phyloP scores from a whole-genome alignment of 331 rosid genomes.

The Acacia pycnantha region DNA sequence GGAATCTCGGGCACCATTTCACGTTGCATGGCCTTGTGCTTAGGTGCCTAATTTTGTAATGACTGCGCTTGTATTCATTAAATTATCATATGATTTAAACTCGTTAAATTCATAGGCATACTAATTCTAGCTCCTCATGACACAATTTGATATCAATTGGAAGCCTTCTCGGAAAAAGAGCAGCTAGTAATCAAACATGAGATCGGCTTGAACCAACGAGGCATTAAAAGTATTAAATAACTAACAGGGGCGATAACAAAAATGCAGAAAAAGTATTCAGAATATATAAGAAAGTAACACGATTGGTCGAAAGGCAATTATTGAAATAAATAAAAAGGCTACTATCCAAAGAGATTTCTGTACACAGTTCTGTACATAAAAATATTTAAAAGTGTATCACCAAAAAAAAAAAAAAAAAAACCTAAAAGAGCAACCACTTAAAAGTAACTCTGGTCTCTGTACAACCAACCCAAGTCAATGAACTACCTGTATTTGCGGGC shows the following conservation, averaged over 20 bases:
- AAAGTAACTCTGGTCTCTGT: slow-evolving; percentile 37
- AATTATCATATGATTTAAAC: background rate
- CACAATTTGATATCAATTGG: too few species aligned
- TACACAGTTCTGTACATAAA: slow-evolving; percentile 42
- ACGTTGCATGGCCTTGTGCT: too few species aligned
- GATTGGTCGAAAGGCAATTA: background rate
- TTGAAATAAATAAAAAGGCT: slow-evolving; percentile 24
- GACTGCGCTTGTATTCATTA: too few species aligned
- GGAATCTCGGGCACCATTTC: too few species aligned
- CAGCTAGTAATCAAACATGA: too few species aligned
- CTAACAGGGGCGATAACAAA: background rate
- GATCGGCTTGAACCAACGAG: background rate
- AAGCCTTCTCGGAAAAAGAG: too few species aligned
- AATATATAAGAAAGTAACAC: background rate
- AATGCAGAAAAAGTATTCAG: background rate
- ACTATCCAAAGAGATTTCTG: slow-evolving; percentile 28
- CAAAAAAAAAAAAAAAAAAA: slow-evolving; percentile 23
- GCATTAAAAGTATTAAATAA: background rate
- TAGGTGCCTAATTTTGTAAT: too few species aligned
- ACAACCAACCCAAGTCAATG: slow-evolving; percentile 38
- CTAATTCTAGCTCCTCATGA: too few species aligned
- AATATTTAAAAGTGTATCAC: slow-evolving; percentile 19
- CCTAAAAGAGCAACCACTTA: slow-evolving; percentile 22
- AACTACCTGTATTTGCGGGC: slow-evolving; percentile 42
- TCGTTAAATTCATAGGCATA: background rate